phyloP scores from a whole-genome alignment of 2,329 filamentous ascomycete species.

The Dactylonectria estremocensis region DNA sequence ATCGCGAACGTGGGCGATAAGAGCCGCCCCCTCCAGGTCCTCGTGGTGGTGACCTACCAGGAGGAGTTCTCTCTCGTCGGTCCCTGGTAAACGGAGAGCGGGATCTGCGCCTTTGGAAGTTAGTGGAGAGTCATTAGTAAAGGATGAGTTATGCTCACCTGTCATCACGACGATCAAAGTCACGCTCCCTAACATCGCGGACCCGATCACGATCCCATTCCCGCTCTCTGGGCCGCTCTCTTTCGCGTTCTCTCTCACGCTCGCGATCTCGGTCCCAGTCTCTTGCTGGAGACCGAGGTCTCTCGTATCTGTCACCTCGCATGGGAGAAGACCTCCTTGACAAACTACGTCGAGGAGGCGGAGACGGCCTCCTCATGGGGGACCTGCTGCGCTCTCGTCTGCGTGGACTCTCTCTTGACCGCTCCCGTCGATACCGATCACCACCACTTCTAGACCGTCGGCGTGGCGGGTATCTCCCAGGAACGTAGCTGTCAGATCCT shows the following conservation, averaged over 20 bases:
- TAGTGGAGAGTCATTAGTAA: slow-evolving; percentile 25
- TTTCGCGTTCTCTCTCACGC: slow-evolving; percentile 50
- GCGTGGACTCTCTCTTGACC: slow-evolving; percentile 58
- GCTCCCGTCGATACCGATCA: slow-evolving; percentile 60
- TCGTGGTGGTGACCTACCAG: slow-evolving; percentile 47
- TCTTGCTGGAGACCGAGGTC: slow-evolving; percentile 56
- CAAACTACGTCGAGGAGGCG: slow-evolving; percentile 57
- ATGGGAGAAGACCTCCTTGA: slow-evolving; percentile 55
- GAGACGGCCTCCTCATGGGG: slow-evolving; percentile 56
- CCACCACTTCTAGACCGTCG: slow-evolving; percentile 60
- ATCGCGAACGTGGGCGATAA: slow-evolving; percentile 69
- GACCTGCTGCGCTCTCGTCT: slow-evolving; percentile 56
- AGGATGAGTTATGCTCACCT: slow-evolving; percentile 48
- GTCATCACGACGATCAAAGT: slow-evolving; percentile 60
- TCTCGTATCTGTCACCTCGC: slow-evolving; percentile 56
- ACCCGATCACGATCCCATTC: slow-evolving; percentile 49
- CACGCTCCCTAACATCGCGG: slow-evolving; percentile 53
- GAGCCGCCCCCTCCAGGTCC: slow-evolving; percentile 55
- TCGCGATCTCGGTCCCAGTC: slow-evolving; percentile 56
- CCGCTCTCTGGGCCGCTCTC: slow-evolving; percentile 49
- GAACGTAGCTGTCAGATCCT: slow-evolving; percentile 63
- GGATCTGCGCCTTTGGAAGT: slow-evolving; percentile 64
- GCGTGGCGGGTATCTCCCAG: slow-evolving; percentile 59
- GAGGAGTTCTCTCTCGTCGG: slow-evolving; percentile 55
- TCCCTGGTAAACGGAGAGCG: slow-evolving; percentile 69